These are phyloP conservation scores for Pseudogymnoascus sp. DNA, from an alignment of 2,329 filamentous ascomycete species.

Conservation along the genomic window DNA sequence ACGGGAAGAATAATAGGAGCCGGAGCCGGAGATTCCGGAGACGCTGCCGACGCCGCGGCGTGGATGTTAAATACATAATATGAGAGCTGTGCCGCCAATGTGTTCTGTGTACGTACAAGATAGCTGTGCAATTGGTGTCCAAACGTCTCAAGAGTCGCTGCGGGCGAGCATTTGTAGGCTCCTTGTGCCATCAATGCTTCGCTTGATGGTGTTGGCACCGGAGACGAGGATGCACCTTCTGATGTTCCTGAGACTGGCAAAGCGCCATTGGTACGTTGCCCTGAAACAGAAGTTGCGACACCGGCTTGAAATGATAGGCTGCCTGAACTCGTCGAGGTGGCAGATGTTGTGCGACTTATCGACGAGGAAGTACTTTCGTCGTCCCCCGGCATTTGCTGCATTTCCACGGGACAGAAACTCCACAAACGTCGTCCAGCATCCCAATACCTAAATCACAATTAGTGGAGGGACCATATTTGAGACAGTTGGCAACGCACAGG, in stretches of 20 bases:
- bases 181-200: slow-evolving; percentile 38
- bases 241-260: not conserved
- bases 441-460: slow-evolving; percentile 41
- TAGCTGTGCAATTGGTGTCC: slow-evolving; percentile 43
- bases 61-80: slow-evolving; percentile 52
- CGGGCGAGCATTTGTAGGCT: slow-evolving; percentile 45
- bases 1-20: slow-evolving; percentile 36
- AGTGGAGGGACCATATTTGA: not conserved
- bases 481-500: slow-evolving; percentile 23
- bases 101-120: slow-evolving; percentile 42
- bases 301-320: not conserved
- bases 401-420: slow-evolving; percentile 51
- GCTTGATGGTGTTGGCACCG: not conserved
- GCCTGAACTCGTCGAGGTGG: slow-evolving; percentile 5
- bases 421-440: slow-evolving; percentile 43
- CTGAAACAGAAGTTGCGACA: not conserved
- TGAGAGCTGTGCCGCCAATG: slow-evolving; percentile 43
- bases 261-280: not conserved
- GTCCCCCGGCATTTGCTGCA: slow-evolving; percentile 24
- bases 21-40: slow-evolving; percentile 35
- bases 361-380: not conserved
- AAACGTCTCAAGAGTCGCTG: slow-evolving; percentile 42
- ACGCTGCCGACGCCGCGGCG: slow-evolving; percentile 37
- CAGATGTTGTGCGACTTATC: not conserved
- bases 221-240: not conserved